A percentile compares a stretch with the other conserved stretches of the same genome.
phyloP scores from a whole-genome alignment of 192 early-diverging fungal genomes.

The Endogone sp. region DNA sequence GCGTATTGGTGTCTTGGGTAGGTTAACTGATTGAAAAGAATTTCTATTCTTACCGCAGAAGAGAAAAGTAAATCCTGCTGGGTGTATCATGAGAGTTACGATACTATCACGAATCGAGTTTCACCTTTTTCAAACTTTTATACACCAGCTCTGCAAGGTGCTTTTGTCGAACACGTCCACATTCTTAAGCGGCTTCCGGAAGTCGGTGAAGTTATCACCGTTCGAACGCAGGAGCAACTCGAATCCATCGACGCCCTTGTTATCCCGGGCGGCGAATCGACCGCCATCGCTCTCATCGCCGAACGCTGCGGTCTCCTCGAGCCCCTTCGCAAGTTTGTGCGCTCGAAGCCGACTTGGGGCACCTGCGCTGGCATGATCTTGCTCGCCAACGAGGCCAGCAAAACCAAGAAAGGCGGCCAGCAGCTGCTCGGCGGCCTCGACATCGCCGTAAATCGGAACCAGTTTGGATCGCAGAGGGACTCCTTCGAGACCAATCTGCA shows the following conservation, averaged over 20 bases:
- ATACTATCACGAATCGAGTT: too few species aligned
- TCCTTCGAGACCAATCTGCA: conserved; percentile 78
- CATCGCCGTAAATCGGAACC: conserved; percentile 86
- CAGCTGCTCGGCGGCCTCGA: conserved; percentile 76
- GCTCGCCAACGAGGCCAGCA: conserved; percentile 68
- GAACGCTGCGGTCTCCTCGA: conserved; percentile 82
- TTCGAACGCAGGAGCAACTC: conserved; percentile 73
- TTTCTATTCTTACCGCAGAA: too few species aligned
- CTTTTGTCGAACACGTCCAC: conserved; percentile 89
- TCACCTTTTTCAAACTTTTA: too few species aligned
- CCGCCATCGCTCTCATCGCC: conserved; percentile 89
- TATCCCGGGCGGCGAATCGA: conserved; percentile 94
- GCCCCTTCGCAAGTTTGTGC: conserved; percentile 73
- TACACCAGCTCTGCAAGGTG: conserved; percentile 85
- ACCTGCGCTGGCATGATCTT: conserved; percentile 98
- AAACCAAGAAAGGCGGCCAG: conserved; percentile 85
- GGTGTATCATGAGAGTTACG: too few species aligned
- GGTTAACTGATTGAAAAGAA: neutral
- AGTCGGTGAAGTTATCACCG: conserved; percentile 45
- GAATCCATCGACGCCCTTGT: conserved; percentile 79
- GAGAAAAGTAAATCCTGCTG: too few species aligned
- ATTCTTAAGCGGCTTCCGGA: conserved; percentile 69
- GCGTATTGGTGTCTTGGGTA: neutral
- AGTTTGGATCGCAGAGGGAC: conserved; percentile 91
- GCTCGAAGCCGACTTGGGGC: conserved; percentile 80